These are phyloP conservation scores for Silene conica DNA, from an alignment of 148 eudicot species.

Conservation along the genomic window DNA sequence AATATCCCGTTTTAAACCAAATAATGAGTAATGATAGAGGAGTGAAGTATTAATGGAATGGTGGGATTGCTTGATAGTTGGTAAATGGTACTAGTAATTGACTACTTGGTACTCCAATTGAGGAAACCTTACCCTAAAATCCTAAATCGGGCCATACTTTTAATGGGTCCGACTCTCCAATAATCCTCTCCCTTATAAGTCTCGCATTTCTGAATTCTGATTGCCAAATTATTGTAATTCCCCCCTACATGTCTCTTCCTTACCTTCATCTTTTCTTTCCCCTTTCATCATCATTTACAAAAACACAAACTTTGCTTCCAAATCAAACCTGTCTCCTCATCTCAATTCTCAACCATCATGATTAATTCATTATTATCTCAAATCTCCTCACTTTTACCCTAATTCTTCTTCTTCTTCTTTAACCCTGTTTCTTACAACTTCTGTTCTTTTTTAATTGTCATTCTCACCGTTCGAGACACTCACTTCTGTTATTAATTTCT, in stretches of 20 bases:
- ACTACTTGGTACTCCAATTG: slow-evolving; percentile 7
- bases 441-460: too few relatives aligned
- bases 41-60: too few relatives aligned
- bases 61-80: too few relatives aligned
- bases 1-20: too few relatives aligned
- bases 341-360: neutral
- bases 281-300: neutral
- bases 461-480: too few relatives aligned
- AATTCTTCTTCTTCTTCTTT: too few relatives aligned
- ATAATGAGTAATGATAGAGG: too few relatives aligned
- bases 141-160: slow-evolving; percentile 6
- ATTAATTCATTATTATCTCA: neutral
- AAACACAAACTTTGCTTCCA: neutral
- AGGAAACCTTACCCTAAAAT: slow-evolving; percentile 6
- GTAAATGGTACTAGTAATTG: too few relatives aligned
- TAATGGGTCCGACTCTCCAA: slow-evolving; percentile 14
- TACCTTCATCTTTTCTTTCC: neutral
- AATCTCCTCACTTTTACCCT: neutral
- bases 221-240: slow-evolving; percentile 25
- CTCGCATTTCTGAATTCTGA: slow-evolving; percentile 20
- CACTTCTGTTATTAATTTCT: too few relatives aligned
- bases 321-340: neutral
- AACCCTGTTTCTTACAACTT: too few relatives aligned
- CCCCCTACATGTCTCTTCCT: neutral
- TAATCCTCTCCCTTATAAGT: slow-evolving; percentile 12